Conservation (phyloP, 2,329 filamentous ascomycete species). For the Chaetomiaceae sp. region DNA sequence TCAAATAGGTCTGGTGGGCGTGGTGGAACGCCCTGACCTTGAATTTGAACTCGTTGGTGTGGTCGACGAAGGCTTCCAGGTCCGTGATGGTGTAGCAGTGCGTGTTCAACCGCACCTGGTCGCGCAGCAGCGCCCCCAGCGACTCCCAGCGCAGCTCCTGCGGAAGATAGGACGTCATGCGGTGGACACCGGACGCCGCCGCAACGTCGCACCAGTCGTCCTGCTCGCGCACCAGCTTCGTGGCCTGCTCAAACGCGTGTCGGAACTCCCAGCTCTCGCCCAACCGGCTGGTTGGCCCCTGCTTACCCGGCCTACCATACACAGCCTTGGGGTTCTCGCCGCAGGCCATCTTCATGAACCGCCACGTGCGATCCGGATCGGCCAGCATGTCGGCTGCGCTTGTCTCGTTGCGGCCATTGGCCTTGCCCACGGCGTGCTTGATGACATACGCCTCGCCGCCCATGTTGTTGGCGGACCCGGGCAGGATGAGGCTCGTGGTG, state of each 20-base stretch:
- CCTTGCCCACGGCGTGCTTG: constrained; percentile 58
- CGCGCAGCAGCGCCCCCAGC: constrained; percentile 55
- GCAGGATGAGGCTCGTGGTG: constrained; percentile 60
- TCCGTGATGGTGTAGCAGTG: constrained; percentile 68
- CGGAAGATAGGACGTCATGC: constrained; percentile 53
- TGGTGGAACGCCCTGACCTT: constrained; percentile 62
- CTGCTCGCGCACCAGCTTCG: constrained; percentile 50
- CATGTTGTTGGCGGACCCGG: constrained; percentile 67
- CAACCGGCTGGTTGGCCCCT: constrained; percentile 53
- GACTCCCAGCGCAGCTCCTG: constrained; percentile 59
- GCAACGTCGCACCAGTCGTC: constrained; percentile 63
- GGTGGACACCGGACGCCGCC: constrained; percentile 42
- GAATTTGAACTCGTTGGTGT: constrained; percentile 67
- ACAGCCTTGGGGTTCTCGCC: constrained; percentile 62
- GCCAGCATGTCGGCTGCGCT: constrained; percentile 59
- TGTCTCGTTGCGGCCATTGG: constrained; percentile 55
- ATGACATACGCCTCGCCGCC: constrained; percentile 64
- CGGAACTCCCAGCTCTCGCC: constrained; percentile 66
- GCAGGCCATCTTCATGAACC: constrained; percentile 73
- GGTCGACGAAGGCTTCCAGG: constrained; percentile 61
- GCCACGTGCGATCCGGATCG: constrained; percentile 57
- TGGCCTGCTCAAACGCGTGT: constrained; percentile 59
- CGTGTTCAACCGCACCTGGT: constrained; percentile 63
- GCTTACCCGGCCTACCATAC: constrained; percentile 49
- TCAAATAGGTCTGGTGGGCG: constrained; percentile 59